Conservation (phyloP, 2,329 filamentous ascomycete species). For the Microcyclospora tardicrescens region DNA sequence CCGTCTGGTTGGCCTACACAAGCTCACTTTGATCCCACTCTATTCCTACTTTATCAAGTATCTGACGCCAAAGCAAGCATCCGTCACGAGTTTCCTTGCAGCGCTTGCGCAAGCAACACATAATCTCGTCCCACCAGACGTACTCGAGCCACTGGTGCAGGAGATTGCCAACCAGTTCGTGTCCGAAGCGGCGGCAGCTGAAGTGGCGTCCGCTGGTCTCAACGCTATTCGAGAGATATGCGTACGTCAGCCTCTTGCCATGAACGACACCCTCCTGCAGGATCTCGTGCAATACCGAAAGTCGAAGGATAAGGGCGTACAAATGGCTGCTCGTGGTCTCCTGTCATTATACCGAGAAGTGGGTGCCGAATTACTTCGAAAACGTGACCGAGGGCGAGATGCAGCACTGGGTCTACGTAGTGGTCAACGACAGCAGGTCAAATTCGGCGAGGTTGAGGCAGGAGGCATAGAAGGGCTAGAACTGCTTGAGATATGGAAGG, state of each 20-base stretch:
- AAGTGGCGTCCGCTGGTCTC: conserved; percentile 82
- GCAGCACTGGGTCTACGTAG: conserved; percentile 69
- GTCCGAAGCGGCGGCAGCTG: conserved; percentile 78
- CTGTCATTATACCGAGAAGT: conserved; percentile 85
- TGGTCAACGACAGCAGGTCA: conserved; percentile 61
- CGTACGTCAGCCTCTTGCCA: conserved; percentile 82
- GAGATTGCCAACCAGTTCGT: conserved; percentile 99
- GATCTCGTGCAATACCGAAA: conserved; percentile 92
- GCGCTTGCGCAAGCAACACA: conserved; percentile 87
- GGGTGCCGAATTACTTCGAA: conserved; percentile 75
- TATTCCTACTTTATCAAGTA: conserved; percentile 94
- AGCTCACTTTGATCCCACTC: conserved; percentile 74
- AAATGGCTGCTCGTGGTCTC: conserved; percentile 93
- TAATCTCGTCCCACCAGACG: conserved; percentile 81
- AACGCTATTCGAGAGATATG: conserved; percentile 94
- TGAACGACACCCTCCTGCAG: conserved; percentile 89
- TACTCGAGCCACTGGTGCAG: conserved; percentile 74
- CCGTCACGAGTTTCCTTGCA: conserved; percentile 84
- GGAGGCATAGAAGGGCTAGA: conserved; percentile 88
- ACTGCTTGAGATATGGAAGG: conserved; percentile 83
- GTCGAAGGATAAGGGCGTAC: conserved; percentile 96
- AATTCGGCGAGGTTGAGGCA: conserved; percentile 69
- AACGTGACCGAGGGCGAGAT: conserved; percentile 81
- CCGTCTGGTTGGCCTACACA: conserved; percentile 80
- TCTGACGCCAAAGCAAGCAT: conserved; percentile 75